phyloP scores from a whole-genome alignment of 306 rosid species.

The Prunus kanzakura region DNA sequence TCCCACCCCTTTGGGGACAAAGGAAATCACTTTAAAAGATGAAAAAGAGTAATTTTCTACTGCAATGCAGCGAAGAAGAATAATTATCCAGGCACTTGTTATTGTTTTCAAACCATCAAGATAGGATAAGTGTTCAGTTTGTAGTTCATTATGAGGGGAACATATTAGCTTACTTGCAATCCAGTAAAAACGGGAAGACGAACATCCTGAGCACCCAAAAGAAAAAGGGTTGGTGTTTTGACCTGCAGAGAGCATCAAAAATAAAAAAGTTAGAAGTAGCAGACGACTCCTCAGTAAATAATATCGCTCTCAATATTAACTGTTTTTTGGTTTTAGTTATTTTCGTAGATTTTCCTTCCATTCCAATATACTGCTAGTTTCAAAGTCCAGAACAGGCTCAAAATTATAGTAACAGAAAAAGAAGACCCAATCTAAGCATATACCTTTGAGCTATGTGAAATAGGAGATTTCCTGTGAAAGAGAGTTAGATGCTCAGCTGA shows the following conservation, averaged over 20 bases:
- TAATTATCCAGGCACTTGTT: background rate
- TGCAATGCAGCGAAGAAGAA: background rate
- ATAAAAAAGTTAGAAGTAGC: background rate
- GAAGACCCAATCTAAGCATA: background rate
- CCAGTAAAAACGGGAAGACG: slow-evolving; percentile 37
- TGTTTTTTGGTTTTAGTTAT: background rate
- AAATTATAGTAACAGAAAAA: background rate
- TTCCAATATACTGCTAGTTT: background rate
- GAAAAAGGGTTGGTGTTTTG: slow-evolving; percentile 71
- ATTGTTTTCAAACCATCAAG: background rate
- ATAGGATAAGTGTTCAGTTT: background rate
- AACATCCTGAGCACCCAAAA: slow-evolving; percentile 73
- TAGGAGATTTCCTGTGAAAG: slow-evolving; percentile 69
- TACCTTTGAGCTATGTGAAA: slow-evolving; percentile 63
- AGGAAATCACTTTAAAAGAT: background rate
- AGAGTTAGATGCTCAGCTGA: slow-evolving; percentile 49
- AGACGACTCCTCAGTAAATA: background rate
- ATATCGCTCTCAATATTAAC: background rate
- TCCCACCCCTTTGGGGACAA: background rate
- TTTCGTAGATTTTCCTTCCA: slow-evolving; percentile 8
- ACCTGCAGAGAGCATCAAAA: slow-evolving; percentile 46
- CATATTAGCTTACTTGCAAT: background rate
- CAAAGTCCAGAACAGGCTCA: background rate
- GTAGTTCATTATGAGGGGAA: background rate
- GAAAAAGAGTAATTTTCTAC: background rate